Conservation (phyloP, 1,284 basidiomycete species). For the Rhodotorula sp. region DNA sequence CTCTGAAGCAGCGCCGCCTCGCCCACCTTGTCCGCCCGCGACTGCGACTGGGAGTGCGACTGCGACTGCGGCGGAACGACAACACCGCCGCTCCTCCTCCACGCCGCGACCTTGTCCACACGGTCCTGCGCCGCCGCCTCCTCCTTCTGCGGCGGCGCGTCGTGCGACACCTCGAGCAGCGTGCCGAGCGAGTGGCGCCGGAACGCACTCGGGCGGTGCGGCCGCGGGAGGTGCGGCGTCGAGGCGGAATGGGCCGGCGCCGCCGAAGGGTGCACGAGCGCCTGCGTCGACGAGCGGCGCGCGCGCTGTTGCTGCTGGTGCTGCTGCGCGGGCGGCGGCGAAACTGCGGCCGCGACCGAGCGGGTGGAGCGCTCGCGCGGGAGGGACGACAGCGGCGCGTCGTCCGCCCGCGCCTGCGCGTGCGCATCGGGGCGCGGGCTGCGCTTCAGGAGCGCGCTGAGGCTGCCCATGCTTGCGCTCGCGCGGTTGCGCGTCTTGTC, state of each 20-base stretch:
- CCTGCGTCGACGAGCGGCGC: constrained; percentile 6
- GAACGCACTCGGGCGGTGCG: background rate
- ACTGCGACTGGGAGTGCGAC: background rate
- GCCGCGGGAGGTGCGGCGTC: background rate
- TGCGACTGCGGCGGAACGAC: background rate
- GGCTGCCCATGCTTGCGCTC: constrained; percentile 11
- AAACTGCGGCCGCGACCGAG: background rate
- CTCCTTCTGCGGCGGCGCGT: background rate
- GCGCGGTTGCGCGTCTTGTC: background rate
- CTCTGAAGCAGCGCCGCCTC: constrained; percentile 1
- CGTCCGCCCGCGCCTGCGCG: background rate
- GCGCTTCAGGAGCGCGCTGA: constrained; percentile 17
- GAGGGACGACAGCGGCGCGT: background rate
- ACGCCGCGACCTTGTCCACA: constrained; percentile 19
- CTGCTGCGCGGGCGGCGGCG: no score
- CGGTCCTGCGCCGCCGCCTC: background rate
- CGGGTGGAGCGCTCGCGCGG: background rate
- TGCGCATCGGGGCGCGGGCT: background rate
- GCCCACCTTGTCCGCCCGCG: no score
- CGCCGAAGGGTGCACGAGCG: background rate
- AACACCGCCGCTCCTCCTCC: constrained; percentile 3
- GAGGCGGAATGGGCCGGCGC: background rate
- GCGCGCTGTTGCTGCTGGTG: background rate
- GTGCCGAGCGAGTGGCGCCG: constrained; percentile 33
- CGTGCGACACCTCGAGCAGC: constrained; percentile 20